phyloP scores from a whole-genome alignment of 495 filamentous ascomycete species.

The Neurospora africana region DNA sequence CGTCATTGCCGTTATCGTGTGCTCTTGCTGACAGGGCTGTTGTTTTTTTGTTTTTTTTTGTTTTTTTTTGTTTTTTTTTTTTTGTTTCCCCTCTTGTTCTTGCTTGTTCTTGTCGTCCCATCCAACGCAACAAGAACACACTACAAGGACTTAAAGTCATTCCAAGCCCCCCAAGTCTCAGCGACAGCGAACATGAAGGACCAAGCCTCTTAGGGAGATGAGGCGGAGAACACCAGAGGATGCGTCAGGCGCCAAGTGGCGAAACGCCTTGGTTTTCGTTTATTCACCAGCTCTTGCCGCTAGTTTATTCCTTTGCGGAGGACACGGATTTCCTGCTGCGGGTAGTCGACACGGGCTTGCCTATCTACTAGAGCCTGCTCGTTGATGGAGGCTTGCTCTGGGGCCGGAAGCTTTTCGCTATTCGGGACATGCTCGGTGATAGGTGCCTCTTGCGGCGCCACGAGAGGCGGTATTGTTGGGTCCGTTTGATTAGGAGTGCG shows the following conservation, averaged over 20 bases:
- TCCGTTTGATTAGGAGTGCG: background rate
- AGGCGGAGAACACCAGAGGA: background rate
- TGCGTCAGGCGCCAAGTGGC: background rate
- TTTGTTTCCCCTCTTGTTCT: background rate
- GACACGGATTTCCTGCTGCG: background rate
- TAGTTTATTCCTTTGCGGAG: no score
- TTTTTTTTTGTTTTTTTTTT: no score
- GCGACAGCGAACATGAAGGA: background rate
- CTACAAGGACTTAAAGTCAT: background rate
- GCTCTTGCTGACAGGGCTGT: background rate
- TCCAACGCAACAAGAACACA: background rate
- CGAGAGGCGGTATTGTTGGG: background rate
- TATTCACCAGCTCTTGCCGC: background rate
- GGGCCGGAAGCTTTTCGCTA: background rate
- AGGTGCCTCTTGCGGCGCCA: background rate
- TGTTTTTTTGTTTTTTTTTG: background rate
- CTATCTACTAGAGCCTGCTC: background rate
- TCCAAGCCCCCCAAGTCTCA: background rate
- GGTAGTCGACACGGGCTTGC: background rate
- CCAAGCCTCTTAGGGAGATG: background rate
- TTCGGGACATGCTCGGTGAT: background rate
- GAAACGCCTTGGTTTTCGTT: background rate
- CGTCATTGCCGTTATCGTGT: background rate
- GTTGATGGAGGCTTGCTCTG: background rate
- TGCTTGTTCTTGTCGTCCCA: background rate